phyloP scores from a whole-genome alignment of 2,329 filamentous ascomycete species.

The Orbilia oligospora region DNA sequence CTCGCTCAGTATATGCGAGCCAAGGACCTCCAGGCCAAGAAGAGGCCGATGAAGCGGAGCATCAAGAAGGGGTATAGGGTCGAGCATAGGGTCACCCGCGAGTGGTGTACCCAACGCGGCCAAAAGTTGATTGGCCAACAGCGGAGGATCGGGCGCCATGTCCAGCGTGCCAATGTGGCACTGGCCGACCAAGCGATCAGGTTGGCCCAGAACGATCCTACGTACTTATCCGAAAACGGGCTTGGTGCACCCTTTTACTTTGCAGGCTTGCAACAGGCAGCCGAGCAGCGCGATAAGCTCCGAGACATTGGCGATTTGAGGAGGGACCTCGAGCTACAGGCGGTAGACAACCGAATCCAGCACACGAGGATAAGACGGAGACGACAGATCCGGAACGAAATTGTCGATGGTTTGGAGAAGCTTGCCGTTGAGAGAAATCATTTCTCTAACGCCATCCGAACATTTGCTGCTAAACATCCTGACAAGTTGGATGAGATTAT shows the following conservation, averaged over 20 bases:
- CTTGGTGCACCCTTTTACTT: slow-evolving; percentile 41
- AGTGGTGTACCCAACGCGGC: slow-evolving; percentile 46
- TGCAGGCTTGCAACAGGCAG: slow-evolving; percentile 34
- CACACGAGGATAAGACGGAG: background rate
- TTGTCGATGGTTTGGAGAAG: slow-evolving; percentile 43
- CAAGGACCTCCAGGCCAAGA: slow-evolving; percentile 44
- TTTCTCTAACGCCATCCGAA: slow-evolving; percentile 3
- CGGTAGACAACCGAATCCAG: background rate
- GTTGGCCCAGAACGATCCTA: slow-evolving; percentile 24
- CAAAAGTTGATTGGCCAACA: slow-evolving; percentile 38
- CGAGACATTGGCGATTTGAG: slow-evolving; percentile 9
- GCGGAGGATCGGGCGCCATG: slow-evolving; percentile 41
- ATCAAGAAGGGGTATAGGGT: slow-evolving; percentile 53
- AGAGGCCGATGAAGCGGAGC: slow-evolving; percentile 33
- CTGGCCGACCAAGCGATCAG: slow-evolving; percentile 55
- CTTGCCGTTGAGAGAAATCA: slow-evolving; percentile 14
- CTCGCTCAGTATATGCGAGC: slow-evolving; percentile 44
- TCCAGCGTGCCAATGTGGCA: slow-evolving; percentile 50
- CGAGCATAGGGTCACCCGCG: slow-evolving; percentile 51
- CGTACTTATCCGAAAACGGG: slow-evolving; percentile 42
- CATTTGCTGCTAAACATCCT: slow-evolving; percentile 23
- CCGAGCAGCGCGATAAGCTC: slow-evolving; percentile 19
- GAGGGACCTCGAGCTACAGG: background rate
- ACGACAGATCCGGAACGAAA: slow-evolving; percentile 15
- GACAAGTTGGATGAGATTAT: slow-evolving; percentile 44